Evolutionary conservation across 768 basidiomycete species (phyloP).

Genomic region (Tylopilus felleus): DNA sequence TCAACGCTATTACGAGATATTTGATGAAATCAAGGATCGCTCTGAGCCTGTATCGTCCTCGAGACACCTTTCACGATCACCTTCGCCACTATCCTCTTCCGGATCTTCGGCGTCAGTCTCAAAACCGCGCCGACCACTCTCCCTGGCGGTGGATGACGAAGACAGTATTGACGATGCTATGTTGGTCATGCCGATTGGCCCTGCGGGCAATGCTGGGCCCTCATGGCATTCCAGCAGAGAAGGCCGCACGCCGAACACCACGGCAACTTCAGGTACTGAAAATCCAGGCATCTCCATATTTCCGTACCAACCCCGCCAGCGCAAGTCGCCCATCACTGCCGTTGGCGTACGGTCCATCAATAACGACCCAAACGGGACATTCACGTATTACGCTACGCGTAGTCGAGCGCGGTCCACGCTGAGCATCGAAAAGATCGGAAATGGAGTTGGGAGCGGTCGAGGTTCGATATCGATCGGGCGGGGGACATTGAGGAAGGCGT

Average conservation of each 20-base stretch:
- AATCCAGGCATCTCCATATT: constrained; percentile 5
- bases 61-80: constrained; percentile 23
- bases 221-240: constrained; percentile 11
- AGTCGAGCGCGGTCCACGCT: constrained; percentile 54
- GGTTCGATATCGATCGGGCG: constrained; percentile 67
- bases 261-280: constrained; percentile 27
- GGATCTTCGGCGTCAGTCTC: constrained; percentile 23
- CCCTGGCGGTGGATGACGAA: constrained; percentile 49
- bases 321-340: constrained; percentile 29
- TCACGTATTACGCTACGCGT: constrained; percentile 34
- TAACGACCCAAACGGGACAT: constrained; percentile 25
- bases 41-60: constrained; percentile 50
- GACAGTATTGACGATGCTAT: constrained; percentile 75
- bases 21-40: constrained; percentile 76
- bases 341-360: constrained; percentile 35
- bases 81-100: constrained; percentile 26
- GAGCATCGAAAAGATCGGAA: constrained; percentile 51
- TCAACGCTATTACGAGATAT: constrained; percentile 79
- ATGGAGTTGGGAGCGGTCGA: constrained; percentile 33
- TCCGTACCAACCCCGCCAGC: constrained; percentile 41
- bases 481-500: constrained; percentile 57
- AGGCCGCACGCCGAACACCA: constrained; percentile 8
- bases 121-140: constrained; percentile 21
- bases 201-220: constrained; percentile 22
- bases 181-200: constrained; percentile 70